Conservation (phyloP, 2,329 filamentous ascomycete species). For the Cladophialophora yegresii region DNA sequence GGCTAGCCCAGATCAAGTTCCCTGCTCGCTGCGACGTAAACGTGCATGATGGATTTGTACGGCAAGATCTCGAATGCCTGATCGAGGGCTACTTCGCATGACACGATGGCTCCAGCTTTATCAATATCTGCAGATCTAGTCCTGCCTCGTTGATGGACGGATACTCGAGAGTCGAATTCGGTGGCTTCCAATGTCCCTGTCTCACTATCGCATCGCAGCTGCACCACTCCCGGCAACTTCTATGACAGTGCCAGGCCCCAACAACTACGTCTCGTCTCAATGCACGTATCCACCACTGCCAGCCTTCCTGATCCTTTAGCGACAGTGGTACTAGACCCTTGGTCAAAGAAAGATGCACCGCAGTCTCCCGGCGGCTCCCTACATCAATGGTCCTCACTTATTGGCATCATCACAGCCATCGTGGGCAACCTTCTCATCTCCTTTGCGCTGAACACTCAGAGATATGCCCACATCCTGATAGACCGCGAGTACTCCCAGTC, state of each 20-base stretch:
- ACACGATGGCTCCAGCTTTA: neutral
- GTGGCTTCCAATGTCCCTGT: neutral
- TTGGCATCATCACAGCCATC: constrained; percentile 92
- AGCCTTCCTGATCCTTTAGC: constrained; percentile 2
- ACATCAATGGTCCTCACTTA: constrained; percentile 77
- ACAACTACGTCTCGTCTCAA: constrained; percentile 9
- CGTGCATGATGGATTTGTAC: neutral
- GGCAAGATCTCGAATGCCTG: neutral
- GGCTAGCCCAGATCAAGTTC: neutral
- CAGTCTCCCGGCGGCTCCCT: constrained; percentile 14
- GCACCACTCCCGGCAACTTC: constrained; percentile 1
- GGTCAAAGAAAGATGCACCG: neutral
- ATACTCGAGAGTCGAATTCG: neutral
- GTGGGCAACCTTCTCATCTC: constrained; percentile 92
- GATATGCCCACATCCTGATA: constrained; percentile 88
- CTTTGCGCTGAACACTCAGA: constrained; percentile 91
- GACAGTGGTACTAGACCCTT: constrained; percentile 1
- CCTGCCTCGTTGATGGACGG: neutral
- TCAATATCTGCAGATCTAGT: neutral
- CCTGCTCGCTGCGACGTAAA: neutral
- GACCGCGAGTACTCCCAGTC: constrained; percentile 67
- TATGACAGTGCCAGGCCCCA: neutral
- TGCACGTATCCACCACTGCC: constrained; percentile 15
- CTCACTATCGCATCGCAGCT: neutral
- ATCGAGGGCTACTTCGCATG: neutral